Conservation (phyloP, 2,329 filamentous ascomycete species). For the Colletotrichum sublineola region DNA sequence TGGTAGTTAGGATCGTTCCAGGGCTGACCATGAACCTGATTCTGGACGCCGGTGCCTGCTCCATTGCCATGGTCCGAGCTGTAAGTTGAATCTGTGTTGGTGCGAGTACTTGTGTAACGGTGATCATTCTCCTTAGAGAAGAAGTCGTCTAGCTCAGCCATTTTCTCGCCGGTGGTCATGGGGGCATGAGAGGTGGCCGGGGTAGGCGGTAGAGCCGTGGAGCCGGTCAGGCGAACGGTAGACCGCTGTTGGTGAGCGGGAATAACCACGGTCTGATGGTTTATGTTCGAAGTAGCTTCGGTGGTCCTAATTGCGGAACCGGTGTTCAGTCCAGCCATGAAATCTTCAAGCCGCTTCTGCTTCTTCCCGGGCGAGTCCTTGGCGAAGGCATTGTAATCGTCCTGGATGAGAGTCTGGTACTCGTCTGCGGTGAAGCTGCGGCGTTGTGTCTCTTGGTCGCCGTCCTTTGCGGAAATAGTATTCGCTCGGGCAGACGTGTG, state of each 20-base stretch:
- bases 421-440: constrained; percentile 27
- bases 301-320: neutral
- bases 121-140: constrained; percentile 30
- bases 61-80: neutral
- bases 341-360: neutral
- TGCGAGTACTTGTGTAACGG: constrained; percentile 2
- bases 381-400: constrained; percentile 21
- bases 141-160: constrained; percentile 33
- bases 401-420: constrained; percentile 27
- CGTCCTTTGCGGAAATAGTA: neutral
- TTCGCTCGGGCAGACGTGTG: neutral
- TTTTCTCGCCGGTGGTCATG: constrained; percentile 11
- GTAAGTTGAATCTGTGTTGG: neutral
- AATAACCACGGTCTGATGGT: constrained; percentile 27
- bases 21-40: neutral
- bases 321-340: neutral
- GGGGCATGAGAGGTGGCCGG: constrained; percentile 14
- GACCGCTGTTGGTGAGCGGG: constrained; percentile 1
- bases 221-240: neutral
- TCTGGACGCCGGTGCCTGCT: neutral
- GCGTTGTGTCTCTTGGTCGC: neutral
- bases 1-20: constrained; percentile 31
- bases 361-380: constrained; percentile 31
- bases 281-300: neutral
- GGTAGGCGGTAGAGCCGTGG: constrained; percentile 27